Evolutionary conservation across 2,329 filamentous ascomycete species (phyloP).

Genomic region (Fusarium sp.): DNA sequence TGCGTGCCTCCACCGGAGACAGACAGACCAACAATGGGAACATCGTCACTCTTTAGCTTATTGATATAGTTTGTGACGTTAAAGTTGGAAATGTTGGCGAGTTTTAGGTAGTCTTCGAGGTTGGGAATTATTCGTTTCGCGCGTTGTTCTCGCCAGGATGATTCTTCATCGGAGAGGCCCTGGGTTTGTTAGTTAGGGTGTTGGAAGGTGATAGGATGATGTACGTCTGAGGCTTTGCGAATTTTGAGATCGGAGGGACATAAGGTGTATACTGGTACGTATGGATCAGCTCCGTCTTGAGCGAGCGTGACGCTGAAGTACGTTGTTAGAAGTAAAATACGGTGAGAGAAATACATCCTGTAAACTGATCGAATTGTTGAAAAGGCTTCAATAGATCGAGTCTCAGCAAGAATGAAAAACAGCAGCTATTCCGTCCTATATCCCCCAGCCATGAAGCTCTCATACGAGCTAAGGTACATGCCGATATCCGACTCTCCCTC

Average conservation of each 20-base stretch:
- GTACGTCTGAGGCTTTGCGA: constrained; percentile 20
- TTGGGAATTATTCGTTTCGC: constrained; percentile 38
- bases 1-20: constrained; percentile 48
- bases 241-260: constrained; percentile 28
- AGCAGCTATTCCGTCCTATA: not conserved
- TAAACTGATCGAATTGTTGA: too few relatives aligned
- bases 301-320: not conserved
- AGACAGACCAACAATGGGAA: constrained; percentile 44
- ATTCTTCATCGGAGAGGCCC: constrained; percentile 43
- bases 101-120: constrained; percentile 38
- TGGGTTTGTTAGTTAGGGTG: not conserved
- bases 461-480: not conserved
- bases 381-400: too few relatives aligned
- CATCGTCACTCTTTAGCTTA: constrained; percentile 33
- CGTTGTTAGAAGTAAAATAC: not conserved
- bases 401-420: not conserved
- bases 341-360: not conserved
- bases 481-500: constrained; percentile 5
- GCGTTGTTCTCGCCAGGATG: constrained; percentile 37
- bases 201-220: fast-evolving
- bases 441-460: not conserved
- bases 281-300: constrained; percentile 19
- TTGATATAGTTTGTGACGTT: constrained; percentile 39
- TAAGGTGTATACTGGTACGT: constrained; percentile 26
- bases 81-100: constrained; percentile 40